phyloP scores from a whole-genome alignment of 139 green algal genomes.

The Zygnema cylindricum region DNA sequence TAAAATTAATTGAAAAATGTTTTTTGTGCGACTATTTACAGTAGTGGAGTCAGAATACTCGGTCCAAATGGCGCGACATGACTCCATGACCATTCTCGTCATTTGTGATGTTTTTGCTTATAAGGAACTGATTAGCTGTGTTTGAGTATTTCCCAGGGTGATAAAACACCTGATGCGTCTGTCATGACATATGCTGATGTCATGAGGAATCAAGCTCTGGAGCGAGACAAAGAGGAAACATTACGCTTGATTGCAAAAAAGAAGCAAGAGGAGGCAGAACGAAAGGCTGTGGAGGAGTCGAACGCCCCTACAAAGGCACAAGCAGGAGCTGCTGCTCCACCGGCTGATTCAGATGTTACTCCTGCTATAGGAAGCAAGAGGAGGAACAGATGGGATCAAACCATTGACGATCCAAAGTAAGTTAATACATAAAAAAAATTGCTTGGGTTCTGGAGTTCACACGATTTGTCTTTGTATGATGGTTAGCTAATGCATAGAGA shows the following conservation, averaged over 20 bases:
- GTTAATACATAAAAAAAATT: conserved; percentile 12
- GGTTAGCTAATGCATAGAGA: no score
- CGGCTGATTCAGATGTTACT: conserved; percentile 44
- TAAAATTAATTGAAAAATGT: no score
- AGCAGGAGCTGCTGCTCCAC: conserved; percentile 36
- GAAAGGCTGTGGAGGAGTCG: conserved; percentile 30
- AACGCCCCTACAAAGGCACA: conserved; percentile 70
- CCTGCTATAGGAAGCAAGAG: conserved; percentile 67
- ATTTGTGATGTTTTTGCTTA: no score
- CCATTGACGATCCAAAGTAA: conserved; percentile 56
- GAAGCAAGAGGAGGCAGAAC: conserved; percentile 73
- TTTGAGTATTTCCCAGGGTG: conserved; percentile 69
- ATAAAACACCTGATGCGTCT: conserved; percentile 80
- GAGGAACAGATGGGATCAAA: conserved; percentile 87
- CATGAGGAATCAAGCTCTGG: conserved; percentile 82
- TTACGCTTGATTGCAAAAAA: conserved; percentile 88
- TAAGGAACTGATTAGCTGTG: no score
- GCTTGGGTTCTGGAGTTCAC: no score
- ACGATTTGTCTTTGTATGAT: no score
- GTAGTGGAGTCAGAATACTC: no score
- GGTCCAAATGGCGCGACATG: no score
- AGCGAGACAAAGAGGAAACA: conserved; percentile 90
- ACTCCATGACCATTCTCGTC: no score
- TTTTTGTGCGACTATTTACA: background rate
- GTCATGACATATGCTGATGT: conserved; percentile 89